Base-by-base conservation (phyloP, 2,329 filamentous ascomycete species). In the Apiospora sp. region DNA sequence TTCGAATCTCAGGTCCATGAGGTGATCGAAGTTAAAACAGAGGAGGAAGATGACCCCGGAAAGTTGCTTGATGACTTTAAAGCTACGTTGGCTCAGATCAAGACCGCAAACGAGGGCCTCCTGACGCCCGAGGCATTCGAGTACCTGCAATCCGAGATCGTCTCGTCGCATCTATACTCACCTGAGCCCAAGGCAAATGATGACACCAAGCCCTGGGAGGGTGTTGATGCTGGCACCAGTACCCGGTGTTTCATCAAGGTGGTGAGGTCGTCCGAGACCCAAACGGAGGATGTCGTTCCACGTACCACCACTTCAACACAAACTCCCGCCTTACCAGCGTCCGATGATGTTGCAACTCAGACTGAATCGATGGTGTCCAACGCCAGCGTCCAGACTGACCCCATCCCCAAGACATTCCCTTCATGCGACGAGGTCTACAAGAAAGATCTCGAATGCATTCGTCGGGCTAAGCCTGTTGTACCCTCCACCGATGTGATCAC, bases 81-180 rank as follows among this genome's bases (percentile, higher is more conserved):
- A n/a, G 22, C 19, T 13, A 41, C 30, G 22, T 64, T 64, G 58
- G 30, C 34, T 34, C 58, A 64, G 58, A 64, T 64, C 58, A 64
- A 64, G 58, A 64, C 2, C 16, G 34, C 58, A n/a, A 64, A 64
- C 58, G 13, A 64, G 58, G 34, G 34, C 58, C n/a, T 4, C 8
- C 12, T 64, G 34, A 64, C 34, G 7, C 34, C 10, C 30, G 34
- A 64, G 19, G 34, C 34, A 64, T 41, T 64, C 34, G 22, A 64
- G 58, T 41, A n/a, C 30, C 58, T 64, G 13, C 22, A 64, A 24
- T 64, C 19, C 34, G 58, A 64, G 22, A 34, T 64, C 19, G 5
- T 19, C 8, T 37, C 58, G 3, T 64, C 58, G 10, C 34, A 19
- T n/a, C 41, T 41, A 3, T 41, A 41, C 58, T 37, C 10, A 14